Percentiles rank a stretch among this genome's conserved stretches.
Conservation (phyloP, 106 monocot species). For the Triglochin maritima region DNA sequence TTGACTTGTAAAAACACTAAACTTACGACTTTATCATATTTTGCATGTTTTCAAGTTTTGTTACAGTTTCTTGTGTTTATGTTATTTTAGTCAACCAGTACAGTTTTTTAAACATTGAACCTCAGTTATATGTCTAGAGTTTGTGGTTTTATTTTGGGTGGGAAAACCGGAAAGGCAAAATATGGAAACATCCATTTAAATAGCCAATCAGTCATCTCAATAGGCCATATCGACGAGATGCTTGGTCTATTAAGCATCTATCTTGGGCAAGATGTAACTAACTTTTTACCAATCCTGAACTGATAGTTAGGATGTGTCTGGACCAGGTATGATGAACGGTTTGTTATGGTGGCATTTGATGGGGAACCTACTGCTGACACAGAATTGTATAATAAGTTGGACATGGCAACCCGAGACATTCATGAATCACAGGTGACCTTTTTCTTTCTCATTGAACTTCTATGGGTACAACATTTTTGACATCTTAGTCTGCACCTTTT, state of each 20-base stretch:
- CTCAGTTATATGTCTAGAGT: too few relatives aligned
- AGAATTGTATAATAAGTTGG: slow-evolving; percentile 63
- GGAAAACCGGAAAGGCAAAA: too few relatives aligned
- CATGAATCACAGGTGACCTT: slow-evolving; percentile 52
- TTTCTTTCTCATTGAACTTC: background rate
- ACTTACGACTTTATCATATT: background rate
- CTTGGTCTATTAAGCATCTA: too few relatives aligned
- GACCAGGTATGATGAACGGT: slow-evolving; percentile 61
- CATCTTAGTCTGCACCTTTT: slow-evolving; percentile 1
- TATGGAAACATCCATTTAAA: too few relatives aligned
- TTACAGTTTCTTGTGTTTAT: background rate
- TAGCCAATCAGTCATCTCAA: too few relatives aligned
- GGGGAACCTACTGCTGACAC: slow-evolving; percentile 78
- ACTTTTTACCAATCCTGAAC: background rate
- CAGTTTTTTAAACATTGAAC: too few relatives aligned
- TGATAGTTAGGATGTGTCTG: background rate
- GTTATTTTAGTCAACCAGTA: background rate
- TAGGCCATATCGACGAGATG: too few relatives aligned
- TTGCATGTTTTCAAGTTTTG: background rate
- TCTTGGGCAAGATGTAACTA: background rate
- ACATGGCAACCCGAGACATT: slow-evolving; percentile 48
- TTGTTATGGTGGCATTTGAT: slow-evolving; percentile 79
- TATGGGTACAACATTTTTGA: background rate
- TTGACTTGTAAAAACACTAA: slow-evolving; percentile 48
- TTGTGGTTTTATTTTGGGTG: too few relatives aligned